Base-by-base conservation (phyloP, 768 basidiomycete species). In the Lactarius indigo region DNA sequence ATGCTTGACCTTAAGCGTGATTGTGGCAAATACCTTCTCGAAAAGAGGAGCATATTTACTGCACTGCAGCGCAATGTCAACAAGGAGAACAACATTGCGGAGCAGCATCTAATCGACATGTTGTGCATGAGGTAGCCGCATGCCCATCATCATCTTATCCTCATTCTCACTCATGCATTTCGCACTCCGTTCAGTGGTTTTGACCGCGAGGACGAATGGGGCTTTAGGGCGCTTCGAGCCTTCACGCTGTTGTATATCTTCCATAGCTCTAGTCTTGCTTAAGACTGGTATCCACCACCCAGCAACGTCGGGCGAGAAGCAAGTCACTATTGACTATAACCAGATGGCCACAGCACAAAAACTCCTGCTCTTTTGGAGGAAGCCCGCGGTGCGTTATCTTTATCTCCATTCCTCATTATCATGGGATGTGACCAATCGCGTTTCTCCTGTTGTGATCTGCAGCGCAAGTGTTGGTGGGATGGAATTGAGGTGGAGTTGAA, bases 381-480 rank as follows among this genome's bases (percentile, higher is more conserved):
- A 99, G 77, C 97, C 97, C 54, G 97, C 97, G n/a, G 96, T 97
- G 78, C 71, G 94, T 86, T 20, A 42, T 67, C 69, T 23, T 54
- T 13, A 63, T 64, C 18, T 64, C n/a, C 52, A 26, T 59, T 31
- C 52, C 10, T 17, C 59, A 59, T 59, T 31, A 54, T 68, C 52
- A 52, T 69, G 58, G 68, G 64, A 23, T 68, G 65, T n/a, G 57
- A 41, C 31, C 42, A 60, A 35, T 39, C 62, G 15, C n/a, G 33
- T 62, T n/a, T 12, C 57, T 26, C 8, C n/a, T 42, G 23, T 58
- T 41, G n/a, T 57, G 9, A 28, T 50, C n/a, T 37, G 17, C 70
- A 98, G 96, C 84, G 97, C 50, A 98, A 99, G 80, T 98, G 96
- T 78, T 99, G 97, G 97, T 99, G 97, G 97, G 97, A 99, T 72